Percentiles rank a stretch among this genome's conserved stretches.
Conservation (phyloP, 805 yeast genomes). For the Lipomyces japonicus region DNA sequence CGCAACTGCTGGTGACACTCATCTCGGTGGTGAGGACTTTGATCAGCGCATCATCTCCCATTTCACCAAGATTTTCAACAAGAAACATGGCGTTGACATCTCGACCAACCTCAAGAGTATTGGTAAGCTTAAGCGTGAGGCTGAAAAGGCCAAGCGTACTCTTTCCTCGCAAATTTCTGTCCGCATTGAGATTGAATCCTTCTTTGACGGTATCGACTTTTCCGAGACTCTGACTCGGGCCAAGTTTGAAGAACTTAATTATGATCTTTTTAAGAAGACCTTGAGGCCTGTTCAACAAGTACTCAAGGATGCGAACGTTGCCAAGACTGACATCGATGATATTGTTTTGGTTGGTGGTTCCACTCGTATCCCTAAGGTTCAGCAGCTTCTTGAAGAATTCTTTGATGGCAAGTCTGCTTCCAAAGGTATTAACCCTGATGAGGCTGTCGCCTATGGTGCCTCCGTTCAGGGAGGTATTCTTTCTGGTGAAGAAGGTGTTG, state of each 20-base stretch:
- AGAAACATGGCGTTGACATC: slow-evolving; percentile 85
- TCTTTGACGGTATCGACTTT: slow-evolving; percentile 92
- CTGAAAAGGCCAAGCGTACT: slow-evolving; percentile 97
- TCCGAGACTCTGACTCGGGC: slow-evolving; percentile 95
- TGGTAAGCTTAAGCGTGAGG: slow-evolving; percentile 93
- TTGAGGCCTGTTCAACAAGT: slow-evolving; percentile 95
- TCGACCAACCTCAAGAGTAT: slow-evolving; percentile 77
- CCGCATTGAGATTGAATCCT: slow-evolving; percentile 92
- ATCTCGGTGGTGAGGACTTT: slow-evolving; percentile 98
- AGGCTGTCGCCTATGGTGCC: slow-evolving; percentile 99
- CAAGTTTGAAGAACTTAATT: slow-evolving; percentile 93
- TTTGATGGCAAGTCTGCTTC: slow-evolving; percentile 95
- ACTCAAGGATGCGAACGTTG: slow-evolving; percentile 84
- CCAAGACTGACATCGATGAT: slow-evolving; percentile 84
- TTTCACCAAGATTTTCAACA: slow-evolving; percentile 91
- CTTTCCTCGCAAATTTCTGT: slow-evolving; percentile 93
- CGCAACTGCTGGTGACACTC: slow-evolving; percentile 89
- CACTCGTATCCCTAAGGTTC: slow-evolving; percentile 98
- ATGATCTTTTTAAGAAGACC: slow-evolving; percentile 89
- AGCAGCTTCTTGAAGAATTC: slow-evolving; percentile 82
- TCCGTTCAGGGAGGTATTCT: slow-evolving; percentile 98
- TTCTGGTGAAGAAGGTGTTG: slow-evolving; percentile 92
- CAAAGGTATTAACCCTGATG: slow-evolving; percentile 98
- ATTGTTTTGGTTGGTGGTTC: slow-evolving; percentile 99
- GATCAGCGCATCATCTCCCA: slow-evolving; percentile 93